phyloP scores from a whole-genome alignment of 2,329 filamentous ascomycete genomes.

The Neodidymelliopsis sp. region DNA sequence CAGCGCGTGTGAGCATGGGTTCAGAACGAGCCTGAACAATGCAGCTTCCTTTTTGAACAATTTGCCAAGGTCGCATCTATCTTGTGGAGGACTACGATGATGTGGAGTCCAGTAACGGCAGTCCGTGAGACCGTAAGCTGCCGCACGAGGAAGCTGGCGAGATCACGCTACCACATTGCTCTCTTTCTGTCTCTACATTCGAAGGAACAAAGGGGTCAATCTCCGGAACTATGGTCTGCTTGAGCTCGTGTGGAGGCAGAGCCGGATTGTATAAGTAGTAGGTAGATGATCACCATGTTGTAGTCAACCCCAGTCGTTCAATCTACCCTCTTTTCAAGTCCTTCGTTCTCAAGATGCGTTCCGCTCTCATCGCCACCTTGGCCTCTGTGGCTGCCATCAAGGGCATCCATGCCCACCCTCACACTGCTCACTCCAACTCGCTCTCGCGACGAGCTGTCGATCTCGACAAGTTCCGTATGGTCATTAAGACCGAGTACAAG shows the following conservation, averaged over 20 bases:
- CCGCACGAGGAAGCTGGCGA: slow-evolving; percentile 8
- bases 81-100: slow-evolving; percentile 13
- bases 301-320: slow-evolving; percentile 20
- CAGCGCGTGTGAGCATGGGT: slow-evolving; percentile 9
- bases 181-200: slow-evolving; percentile 4
- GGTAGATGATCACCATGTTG: neutral
- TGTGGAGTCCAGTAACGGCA: slow-evolving; percentile 11
- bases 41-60: slow-evolving; percentile 17
- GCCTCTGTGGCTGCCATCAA: slow-evolving; percentile 34
- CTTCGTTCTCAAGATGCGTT: slow-evolving; percentile 37
- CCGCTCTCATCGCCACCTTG: slow-evolving; percentile 40
- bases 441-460: slow-evolving; percentile 37
- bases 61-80: slow-evolving; percentile 11
- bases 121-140: slow-evolving; percentile 12
- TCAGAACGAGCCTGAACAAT: slow-evolving; percentile 1
- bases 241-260: neutral
- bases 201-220: slow-evolving; percentile 7
- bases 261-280: slow-evolving; percentile 16
- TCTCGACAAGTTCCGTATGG: slow-evolving; percentile 42
- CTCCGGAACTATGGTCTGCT: slow-evolving; percentile 7
- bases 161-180: slow-evolving; percentile 17
- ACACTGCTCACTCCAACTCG: slow-evolving; percentile 20
- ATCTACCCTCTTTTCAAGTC: slow-evolving; percentile 21
- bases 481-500: slow-evolving; percentile 34
- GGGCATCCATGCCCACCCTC: slow-evolving; percentile 35